Conservation (phyloP, 306 rosid species). For the Lablab purpureus region DNA sequence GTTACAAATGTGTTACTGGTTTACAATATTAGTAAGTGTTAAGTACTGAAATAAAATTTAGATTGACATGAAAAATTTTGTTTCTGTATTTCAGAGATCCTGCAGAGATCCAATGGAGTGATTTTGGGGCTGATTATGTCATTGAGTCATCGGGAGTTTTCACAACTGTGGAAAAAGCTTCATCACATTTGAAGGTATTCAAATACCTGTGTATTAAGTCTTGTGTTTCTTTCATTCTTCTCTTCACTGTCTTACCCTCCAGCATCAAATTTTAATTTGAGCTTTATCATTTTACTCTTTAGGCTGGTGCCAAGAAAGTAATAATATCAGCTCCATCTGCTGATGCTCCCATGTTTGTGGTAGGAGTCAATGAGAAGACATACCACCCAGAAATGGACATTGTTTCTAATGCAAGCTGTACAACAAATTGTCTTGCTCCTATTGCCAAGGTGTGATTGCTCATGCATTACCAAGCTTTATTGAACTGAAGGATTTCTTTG, state of each 20-base stretch:
- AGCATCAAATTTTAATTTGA: constrained; percentile 14
- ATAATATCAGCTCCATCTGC: constrained; percentile 99
- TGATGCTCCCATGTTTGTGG: constrained; percentile 98
- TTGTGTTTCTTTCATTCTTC: neutral
- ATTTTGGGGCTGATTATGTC: constrained; percentile 87
- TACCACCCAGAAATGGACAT: constrained; percentile 86
- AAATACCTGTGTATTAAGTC: constrained; percentile 28
- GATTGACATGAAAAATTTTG: constrained; percentile 29
- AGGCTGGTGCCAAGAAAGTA: constrained; percentile 98
- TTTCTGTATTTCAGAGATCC: constrained; percentile 72
- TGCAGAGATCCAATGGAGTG: constrained; percentile 94
- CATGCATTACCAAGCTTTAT: constrained; percentile 8
- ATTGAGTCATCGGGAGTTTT: constrained; percentile 95
- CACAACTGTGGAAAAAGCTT: constrained; percentile 86
- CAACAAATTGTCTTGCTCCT: constrained; percentile 99
- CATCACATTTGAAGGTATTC: constrained; percentile 78
- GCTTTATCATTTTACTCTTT: constrained; percentile 46
- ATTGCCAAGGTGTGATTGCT: constrained; percentile 84
- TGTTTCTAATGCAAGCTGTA: constrained; percentile 98
- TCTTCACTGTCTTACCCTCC: neutral
- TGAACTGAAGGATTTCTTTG: neutral
- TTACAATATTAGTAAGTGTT: neutral
- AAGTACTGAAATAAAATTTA: neutral
- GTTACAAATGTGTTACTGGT: constrained; percentile 22
- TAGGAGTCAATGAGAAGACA: constrained; percentile 89